phyloP scores from a whole-genome alignment of 805 yeast species.

The Saccharomycopsis sp. region DNA sequence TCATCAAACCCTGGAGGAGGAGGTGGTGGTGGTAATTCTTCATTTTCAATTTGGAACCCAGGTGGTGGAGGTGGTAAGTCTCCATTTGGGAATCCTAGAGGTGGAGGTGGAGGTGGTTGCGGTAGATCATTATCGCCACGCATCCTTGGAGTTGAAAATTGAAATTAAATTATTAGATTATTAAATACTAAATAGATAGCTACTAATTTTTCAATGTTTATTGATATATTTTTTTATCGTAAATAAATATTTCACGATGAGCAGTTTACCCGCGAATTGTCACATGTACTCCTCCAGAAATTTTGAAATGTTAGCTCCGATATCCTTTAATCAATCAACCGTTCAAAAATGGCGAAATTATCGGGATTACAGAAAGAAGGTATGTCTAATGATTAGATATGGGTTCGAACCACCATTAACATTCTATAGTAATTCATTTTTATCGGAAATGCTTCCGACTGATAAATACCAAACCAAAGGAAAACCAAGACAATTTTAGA shows the following conservation, averaged over 20 bases:
- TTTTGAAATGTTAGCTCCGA: too few relatives aligned
- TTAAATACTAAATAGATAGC: too few relatives aligned
- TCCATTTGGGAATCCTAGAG: slow-evolving; percentile 21
- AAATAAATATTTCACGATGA: too few relatives aligned
- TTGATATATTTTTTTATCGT: too few relatives aligned
- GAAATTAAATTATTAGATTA: too few relatives aligned
- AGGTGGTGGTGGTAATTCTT: slow-evolving; percentile 30
- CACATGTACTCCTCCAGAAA: too few relatives aligned
- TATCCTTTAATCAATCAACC: too few relatives aligned
- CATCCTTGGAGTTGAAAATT: slow-evolving; percentile 21
- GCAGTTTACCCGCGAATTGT: too few relatives aligned
- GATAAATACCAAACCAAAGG: slow-evolving; percentile 19
- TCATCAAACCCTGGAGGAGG: slow-evolving; percentile 15
- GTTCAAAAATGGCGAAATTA: slow-evolving; percentile 21
- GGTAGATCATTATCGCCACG: slow-evolving; percentile 5
- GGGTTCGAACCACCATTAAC: neutral
- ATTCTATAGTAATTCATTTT: slow-evolving; percentile 17
- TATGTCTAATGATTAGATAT: slow-evolving; percentile 3
- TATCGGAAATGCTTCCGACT: slow-evolving; percentile 20
- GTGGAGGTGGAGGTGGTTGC: slow-evolving; percentile 28
- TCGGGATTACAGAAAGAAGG: slow-evolving; percentile 22
- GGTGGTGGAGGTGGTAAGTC: slow-evolving; percentile 31
- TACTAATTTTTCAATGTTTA: too few relatives aligned
- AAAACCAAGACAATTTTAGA: slow-evolving; percentile 18
- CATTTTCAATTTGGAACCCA: slow-evolving; percentile 25